A percentile compares a stretch with the other conserved stretches of the same genome.
Evolutionary conservation across 352 stramenopile genomes (phyloP).

Genomic region (Phytophthora meadii): DNA sequence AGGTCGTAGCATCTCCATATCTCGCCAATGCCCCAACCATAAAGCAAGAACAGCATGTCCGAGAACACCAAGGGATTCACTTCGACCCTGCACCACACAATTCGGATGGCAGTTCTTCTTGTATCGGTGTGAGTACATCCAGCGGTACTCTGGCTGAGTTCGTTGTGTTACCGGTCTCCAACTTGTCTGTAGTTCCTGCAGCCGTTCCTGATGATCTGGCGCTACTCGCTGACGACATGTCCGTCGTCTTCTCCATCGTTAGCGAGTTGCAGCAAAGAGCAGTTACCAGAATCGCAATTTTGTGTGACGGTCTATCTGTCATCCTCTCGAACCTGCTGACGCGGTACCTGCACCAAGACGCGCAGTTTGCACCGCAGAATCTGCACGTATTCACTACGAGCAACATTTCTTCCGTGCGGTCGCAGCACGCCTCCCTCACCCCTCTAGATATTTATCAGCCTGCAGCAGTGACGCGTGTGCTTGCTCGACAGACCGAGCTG

Average conservation of each 20-base stretch:
- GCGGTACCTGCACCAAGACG: conserved; percentile 36
- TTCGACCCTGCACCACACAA: neutral
- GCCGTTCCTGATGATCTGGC: conserved; percentile 49
- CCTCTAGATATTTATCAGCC: conserved; percentile 46
- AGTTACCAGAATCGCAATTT: conserved; percentile 36
- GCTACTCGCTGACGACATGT: conserved; percentile 48
- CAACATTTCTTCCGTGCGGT: conserved; percentile 17
- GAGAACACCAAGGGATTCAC: conserved; percentile 11
- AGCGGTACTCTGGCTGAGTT: conserved; percentile 48
- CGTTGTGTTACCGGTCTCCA: conserved; percentile 47
- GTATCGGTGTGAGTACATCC: conserved; percentile 42
- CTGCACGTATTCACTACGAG: conserved; percentile 41
- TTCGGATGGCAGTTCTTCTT: conserved; percentile 8
- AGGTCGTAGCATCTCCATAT: conserved; percentile 44
- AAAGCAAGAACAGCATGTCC: conserved; percentile 1
- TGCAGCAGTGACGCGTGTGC: conserved; percentile 21
- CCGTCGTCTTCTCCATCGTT: conserved; percentile 46
- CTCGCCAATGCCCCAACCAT: conserved; percentile 2
- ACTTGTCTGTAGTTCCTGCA: conserved; percentile 37
- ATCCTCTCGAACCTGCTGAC: conserved; percentile 42
- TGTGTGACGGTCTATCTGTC: conserved; percentile 26
- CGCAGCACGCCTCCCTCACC: conserved; percentile 37
- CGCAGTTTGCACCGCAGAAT: conserved; percentile 26
- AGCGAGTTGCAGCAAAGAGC: conserved; percentile 33
- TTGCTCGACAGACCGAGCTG: conserved; percentile 34